Percentiles rank a stretch among this genome's conserved stretches.
Conservation (phyloP, 306 rosid species). For the Abrus pulchellus region DNA sequence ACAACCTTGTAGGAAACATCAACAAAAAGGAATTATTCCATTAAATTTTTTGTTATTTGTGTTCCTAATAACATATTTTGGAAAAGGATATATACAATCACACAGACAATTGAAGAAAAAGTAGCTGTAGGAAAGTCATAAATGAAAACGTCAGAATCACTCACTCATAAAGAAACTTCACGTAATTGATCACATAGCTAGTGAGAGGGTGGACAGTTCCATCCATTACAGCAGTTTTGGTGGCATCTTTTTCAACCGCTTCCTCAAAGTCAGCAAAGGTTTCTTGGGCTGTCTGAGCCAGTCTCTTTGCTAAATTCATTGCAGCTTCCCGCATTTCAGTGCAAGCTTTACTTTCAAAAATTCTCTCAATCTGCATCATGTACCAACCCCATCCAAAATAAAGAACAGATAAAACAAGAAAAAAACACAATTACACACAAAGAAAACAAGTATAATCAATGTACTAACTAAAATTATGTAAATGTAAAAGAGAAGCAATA, state of each 20-base stretch:
- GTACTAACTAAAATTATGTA: not conserved
- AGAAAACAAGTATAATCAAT: not conserved
- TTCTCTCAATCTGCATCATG: slow-evolving; percentile 63
- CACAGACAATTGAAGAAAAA: not conserved
- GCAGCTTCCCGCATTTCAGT: slow-evolving; percentile 87
- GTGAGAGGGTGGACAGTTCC: slow-evolving; percentile 99
- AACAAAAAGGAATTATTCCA: not conserved
- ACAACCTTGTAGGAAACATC: not conserved
- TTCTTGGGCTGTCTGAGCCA: slow-evolving; percentile 97
- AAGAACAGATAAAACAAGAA: not conserved
- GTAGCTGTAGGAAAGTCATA: not conserved
- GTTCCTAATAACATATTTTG: not conserved
- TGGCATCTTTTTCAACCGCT: slow-evolving; percentile 97
- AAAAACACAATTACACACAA: slow-evolving; percentile 28
- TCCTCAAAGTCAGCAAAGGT: slow-evolving; percentile 97
- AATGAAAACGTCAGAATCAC: slow-evolving; percentile 51
- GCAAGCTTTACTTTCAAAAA: slow-evolving; percentile 81
- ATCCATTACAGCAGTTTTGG: slow-evolving; percentile 92
- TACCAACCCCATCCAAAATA: slow-evolving; percentile 16
- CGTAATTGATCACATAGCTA: slow-evolving; percentile 94
- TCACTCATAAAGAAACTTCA: slow-evolving; percentile 90
- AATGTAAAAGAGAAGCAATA: not conserved
- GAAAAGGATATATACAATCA: not conserved
- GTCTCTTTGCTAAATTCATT: slow-evolving; percentile 71
- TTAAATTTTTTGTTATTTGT: not conserved